Base-by-base conservation (phyloP, 2,329 filamentous ascomycete species). In the Sporothrix variecibatus region DNA sequence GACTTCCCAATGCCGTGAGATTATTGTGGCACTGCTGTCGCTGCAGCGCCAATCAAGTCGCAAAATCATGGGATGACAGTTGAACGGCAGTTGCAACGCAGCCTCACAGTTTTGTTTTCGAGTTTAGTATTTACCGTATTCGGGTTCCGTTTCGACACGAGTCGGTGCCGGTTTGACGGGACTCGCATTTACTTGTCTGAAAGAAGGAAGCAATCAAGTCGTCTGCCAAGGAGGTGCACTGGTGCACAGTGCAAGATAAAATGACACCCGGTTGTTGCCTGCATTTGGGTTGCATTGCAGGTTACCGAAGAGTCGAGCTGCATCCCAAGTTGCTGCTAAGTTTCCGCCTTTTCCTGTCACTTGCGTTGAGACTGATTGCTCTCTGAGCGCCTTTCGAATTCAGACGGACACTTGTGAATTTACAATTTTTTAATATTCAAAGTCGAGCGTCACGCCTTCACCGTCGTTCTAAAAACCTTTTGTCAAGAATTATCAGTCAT, bases 261-360 rank as follows among this genome's bases (percentile, higher is more conserved):
- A 60, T 3, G 6, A 7, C 28, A 23, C 60, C 60, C 17, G 20
- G 23, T 43, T 65, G 60, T 65, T 65, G 60, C 60, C 60, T 65
- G 60, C 60, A 43, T 65, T 26, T 26, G 43, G 34, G 60, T 64
- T 65, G 15, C 60, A 65, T 65, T 40, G 60, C 60, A 65, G 9
- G 34, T 65, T 43, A 26, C 60, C 34, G 20, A 65, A 26, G 4
- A 43, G n/a, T 65, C n/a, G 11, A 65, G n/a, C 34, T 65, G 34
- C 34, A 17, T 17, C 38, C 12, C 8, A 17, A 34, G 34, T 34
- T 65, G 34, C 8, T 43, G n/a, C 5, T 31, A 9, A 1, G 15
- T 1, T 23, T 3, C 9, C 20, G n/a, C 31, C 34, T 31, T 58
- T 28, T 31, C 17, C 23, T 40, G 3, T 40, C 60, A 40, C 34